phyloP scores from a whole-genome alignment of 1,139 yeast genomes.

The Kodamaea suecica region DNA sequence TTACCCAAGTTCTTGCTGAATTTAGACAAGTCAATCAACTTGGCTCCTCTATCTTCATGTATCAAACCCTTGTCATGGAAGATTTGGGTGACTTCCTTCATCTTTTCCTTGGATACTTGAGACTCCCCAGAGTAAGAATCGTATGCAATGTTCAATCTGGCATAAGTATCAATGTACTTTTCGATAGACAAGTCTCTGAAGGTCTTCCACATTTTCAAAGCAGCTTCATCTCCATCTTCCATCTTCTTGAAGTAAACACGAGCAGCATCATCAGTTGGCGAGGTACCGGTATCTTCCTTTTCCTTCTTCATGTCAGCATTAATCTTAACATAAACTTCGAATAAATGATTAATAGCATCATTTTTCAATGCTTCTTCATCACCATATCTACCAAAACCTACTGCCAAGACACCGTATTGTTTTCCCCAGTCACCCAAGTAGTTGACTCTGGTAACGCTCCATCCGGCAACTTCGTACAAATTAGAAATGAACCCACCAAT shows the following conservation, averaged over 20 bases:
- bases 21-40: slow-evolving; percentile 78
- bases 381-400: slow-evolving; percentile 88
- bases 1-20: slow-evolving; percentile 93
- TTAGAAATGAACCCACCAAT: slow-evolving; percentile 96
- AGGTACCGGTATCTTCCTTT: slow-evolving; percentile 40
- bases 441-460: slow-evolving; percentile 86
- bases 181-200: slow-evolving; percentile 89
- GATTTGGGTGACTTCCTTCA: slow-evolving; percentile 62
- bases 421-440: slow-evolving; percentile 99
- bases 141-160: slow-evolving; percentile 83
- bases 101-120: slow-evolving; percentile 73
- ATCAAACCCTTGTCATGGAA: slow-evolving; percentile 70
- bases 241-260: slow-evolving; percentile 82
- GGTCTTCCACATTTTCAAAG: slow-evolving; percentile 76
- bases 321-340: slow-evolving; percentile 87
- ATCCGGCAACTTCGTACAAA: slow-evolving; percentile 85
- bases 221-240: slow-evolving; percentile 91
- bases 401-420: slow-evolving; percentile 93
- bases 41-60: slow-evolving; percentile 89
- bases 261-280: slow-evolving; percentile 77
- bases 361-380: slow-evolving; percentile 62
- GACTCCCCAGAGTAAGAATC: slow-evolving; percentile 96
- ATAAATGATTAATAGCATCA: slow-evolving; percentile 93
- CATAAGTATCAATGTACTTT: slow-evolving; percentile 82
- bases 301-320: slow-evolving; percentile 78